These are phyloP conservation scores for Penstemon barbatus DNA, from an alignment of 257 asterid genomes.

Conservation along the genomic window DNA sequence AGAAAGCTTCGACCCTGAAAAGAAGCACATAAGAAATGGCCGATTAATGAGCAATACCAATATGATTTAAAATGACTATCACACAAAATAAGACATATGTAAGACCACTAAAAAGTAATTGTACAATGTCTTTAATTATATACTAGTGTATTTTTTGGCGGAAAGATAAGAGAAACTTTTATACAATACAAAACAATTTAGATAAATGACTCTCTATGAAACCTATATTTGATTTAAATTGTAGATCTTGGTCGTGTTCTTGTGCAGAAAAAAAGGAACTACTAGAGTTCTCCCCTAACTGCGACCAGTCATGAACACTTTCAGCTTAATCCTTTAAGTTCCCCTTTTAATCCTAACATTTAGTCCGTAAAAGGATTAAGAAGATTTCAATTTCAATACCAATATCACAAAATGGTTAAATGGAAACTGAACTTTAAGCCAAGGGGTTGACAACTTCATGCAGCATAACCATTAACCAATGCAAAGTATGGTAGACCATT, in stretches of 20 bases:
- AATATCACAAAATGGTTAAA: not conserved
- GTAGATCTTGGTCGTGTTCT: not conserved
- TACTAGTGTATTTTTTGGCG: not conserved
- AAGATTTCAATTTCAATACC: not conserved
- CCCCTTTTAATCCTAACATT: not conserved
- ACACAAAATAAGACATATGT: not conserved
- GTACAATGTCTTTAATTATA: not conserved
- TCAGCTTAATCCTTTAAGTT: not conserved
- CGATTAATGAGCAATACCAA: conserved; percentile 12
- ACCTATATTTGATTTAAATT: not conserved
- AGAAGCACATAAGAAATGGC: conserved; percentile 26
- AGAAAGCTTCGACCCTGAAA: conserved; percentile 78
- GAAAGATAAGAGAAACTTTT: no score
- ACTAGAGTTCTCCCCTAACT: no score
- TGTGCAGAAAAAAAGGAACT: not conserved
- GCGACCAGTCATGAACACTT: not conserved
- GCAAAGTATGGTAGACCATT: not conserved
- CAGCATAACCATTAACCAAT: no score
- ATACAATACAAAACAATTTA: not conserved
- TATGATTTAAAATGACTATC: conserved; percentile 6
- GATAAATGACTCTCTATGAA: not conserved
- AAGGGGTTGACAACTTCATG: no score
- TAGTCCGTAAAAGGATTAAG: not conserved
- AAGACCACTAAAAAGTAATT: not conserved
- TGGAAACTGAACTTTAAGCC: no score